A percentile compares a stretch with the other conserved stretches of the same genome.
Evolutionary conservation across 2,329 filamentous ascomycete genomes (phyloP).

Genomic region (Fulvia fulva): DNA sequence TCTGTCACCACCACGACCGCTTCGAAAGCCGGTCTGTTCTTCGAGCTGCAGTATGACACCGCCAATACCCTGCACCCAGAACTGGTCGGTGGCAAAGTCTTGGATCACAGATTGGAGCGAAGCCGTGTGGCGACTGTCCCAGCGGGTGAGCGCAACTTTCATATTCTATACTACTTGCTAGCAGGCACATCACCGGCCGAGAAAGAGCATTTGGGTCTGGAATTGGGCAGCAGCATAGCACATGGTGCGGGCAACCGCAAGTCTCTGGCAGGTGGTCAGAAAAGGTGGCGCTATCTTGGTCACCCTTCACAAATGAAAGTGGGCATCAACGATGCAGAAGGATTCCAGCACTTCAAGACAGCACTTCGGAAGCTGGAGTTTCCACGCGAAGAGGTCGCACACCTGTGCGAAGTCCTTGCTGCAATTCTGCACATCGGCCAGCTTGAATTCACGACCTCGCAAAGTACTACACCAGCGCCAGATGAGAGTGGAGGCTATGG

Average conservation of each 20-base stretch:
- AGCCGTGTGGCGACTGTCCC: conserved; percentile 89
- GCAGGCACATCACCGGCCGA: conserved; percentile 88
- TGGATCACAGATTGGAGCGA: conserved; percentile 88
- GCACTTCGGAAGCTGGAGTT: conserved; percentile 93
- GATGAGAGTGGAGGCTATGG: conserved; percentile 97
- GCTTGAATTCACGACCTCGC: conserved; percentile 82
- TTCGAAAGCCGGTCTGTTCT: conserved; percentile 91
- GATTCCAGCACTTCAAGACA: conserved; percentile 96
- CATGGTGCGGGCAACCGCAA: conserved; percentile 55
- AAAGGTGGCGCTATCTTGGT: conserved; percentile 92
- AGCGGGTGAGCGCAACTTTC: conserved; percentile 94
- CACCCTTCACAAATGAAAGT: conserved; percentile 96
- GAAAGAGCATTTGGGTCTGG: conserved; percentile 75
- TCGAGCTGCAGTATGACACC: conserved; percentile 95
- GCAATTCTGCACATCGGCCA: conserved; percentile 96
- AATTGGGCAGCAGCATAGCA: conserved; percentile 41
- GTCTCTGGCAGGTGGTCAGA: conserved; percentile 56
- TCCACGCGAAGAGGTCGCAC: conserved; percentile 85
- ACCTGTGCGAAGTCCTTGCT: conserved; percentile 92
- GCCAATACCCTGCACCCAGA: conserved; percentile 77
- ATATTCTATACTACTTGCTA: conserved; percentile 90
- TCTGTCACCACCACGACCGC: conserved; percentile 92
- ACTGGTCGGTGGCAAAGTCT: conserved; percentile 86
- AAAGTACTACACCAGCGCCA: conserved; percentile 70
- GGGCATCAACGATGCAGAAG: conserved; percentile 91